These are phyloP conservation scores for Iberis amara DNA, from an alignment of 441 rosid species.

Conservation along the genomic window DNA sequence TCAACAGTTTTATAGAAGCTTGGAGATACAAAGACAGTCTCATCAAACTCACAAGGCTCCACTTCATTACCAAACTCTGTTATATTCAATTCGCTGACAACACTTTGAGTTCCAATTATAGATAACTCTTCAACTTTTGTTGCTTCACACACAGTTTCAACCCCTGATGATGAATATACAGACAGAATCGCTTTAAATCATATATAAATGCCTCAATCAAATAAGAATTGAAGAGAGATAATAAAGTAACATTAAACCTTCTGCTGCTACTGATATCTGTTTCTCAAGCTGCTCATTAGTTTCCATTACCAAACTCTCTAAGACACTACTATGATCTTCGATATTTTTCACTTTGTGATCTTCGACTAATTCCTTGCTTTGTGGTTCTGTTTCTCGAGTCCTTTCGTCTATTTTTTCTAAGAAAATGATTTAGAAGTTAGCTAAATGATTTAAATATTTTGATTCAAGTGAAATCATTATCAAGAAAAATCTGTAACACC, in stretches of 20 bases:
- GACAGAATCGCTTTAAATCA: not conserved
- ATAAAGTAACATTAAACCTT: slow-evolving; percentile 16
- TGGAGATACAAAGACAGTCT: slow-evolving; percentile 15
- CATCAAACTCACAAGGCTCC: slow-evolving; percentile 5
- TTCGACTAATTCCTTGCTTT: not conserved
- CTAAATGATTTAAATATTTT: not conserved
- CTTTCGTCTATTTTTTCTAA: not conserved
- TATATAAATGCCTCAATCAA: not conserved
- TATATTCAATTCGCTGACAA: not conserved
- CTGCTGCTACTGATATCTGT: slow-evolving; percentile 7
- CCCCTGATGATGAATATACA: slow-evolving; percentile 12
- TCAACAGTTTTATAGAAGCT: not conserved
- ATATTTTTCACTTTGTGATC: not conserved
- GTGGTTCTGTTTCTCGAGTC: slow-evolving; percentile 8
- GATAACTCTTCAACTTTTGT: slow-evolving; percentile 10
- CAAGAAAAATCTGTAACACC: slow-evolving; percentile 1
- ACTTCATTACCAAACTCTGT: slow-evolving; percentile 11
- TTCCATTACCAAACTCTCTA: slow-evolving; percentile 2
- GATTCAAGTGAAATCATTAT: not conserved
- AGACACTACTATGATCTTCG: slow-evolving; percentile 5
- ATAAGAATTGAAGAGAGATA: not conserved
- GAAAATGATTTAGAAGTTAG: not conserved
- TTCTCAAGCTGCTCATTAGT: slow-evolving; percentile 17
- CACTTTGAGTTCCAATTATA: slow-evolving; percentile 11
- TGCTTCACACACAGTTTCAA: slow-evolving; percentile 6